These are phyloP conservation scores for Xylaria sp. DNA, from an alignment of 2,329 filamentous ascomycete genomes.

Conservation along the genomic window DNA sequence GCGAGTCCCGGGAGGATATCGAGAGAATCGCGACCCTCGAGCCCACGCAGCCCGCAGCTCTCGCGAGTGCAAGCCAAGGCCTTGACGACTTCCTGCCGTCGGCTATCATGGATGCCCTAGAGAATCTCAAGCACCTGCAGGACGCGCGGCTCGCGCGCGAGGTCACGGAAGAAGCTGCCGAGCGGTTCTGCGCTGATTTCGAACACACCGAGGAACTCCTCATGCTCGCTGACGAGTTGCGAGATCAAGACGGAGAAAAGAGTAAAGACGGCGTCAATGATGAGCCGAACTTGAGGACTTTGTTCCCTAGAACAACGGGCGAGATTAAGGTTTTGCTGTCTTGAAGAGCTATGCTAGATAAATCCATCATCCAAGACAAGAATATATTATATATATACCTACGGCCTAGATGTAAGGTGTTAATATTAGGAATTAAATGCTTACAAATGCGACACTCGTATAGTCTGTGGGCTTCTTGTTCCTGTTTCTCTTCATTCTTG, in stretches of 20 bases:
- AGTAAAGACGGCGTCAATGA: constrained; percentile 44
- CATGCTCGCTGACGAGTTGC: constrained; percentile 55
- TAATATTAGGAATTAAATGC: not conserved
- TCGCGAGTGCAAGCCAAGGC: constrained; percentile 77
- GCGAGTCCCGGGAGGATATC: constrained; percentile 59
- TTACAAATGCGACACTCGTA: not conserved
- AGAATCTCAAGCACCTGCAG: constrained; percentile 79
- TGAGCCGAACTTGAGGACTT: constrained; percentile 52
- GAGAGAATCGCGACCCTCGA: constrained; percentile 65
- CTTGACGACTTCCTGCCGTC: constrained; percentile 93
- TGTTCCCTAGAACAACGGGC: constrained; percentile 69
- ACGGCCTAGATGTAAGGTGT: not conserved
- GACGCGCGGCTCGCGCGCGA: constrained; percentile 77
- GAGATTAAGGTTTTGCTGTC: constrained; percentile 71
- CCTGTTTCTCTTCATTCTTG: not conserved
- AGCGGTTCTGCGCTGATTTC: constrained; percentile 87
- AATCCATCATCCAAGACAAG: not conserved
- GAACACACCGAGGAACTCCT: constrained; percentile 67
- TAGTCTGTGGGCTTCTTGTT: not conserved
- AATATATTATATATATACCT: not conserved
- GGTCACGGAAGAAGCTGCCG: constrained; percentile 84
- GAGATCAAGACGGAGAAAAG: constrained; percentile 43
- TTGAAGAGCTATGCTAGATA: constrained; percentile 42
- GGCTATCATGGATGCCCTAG: constrained; percentile 89
- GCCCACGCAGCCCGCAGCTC: constrained; percentile 67